Evolutionary conservation across 2,329 filamentous ascomycete species (phyloP).

Genomic region (Cladophialophora immunda): DNA sequence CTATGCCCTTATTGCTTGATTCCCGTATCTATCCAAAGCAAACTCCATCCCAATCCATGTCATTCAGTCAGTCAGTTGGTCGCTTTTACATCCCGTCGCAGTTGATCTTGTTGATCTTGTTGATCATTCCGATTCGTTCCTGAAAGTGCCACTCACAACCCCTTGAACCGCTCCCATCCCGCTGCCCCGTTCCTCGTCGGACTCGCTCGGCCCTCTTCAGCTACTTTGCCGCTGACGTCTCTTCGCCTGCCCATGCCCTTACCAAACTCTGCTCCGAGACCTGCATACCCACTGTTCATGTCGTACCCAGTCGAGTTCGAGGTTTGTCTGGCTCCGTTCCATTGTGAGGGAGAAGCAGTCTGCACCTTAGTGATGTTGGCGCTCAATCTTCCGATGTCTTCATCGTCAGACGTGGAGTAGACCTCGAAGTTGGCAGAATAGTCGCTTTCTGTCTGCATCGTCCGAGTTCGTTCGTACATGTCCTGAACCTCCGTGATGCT

Average conservation of each 20-base stretch:
- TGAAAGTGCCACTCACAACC: conserved; percentile 44
- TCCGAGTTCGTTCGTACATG: conserved; percentile 35
- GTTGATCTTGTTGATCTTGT: background rate
- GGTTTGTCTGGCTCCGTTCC: conserved; percentile 35
- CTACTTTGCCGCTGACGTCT: conserved; percentile 58
- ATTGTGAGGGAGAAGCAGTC: conserved; percentile 37
- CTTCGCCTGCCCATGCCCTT: conserved; percentile 54
- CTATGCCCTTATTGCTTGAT: background rate
- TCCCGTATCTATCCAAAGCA: background rate
- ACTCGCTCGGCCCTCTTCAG: conserved; percentile 54
- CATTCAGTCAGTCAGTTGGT: background rate
- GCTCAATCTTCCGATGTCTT: conserved; percentile 28
- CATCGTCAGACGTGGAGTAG: conserved; percentile 32
- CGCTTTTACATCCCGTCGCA: background rate
- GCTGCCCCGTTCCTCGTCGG: conserved; percentile 41
- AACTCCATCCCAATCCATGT: background rate
- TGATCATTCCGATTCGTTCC: background rate
- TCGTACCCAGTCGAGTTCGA: conserved; percentile 41
- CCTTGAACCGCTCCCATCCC: conserved; percentile 58
- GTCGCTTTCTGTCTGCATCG: conserved; percentile 38
- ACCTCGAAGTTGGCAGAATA: conserved; percentile 40
- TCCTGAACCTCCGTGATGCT: conserved; percentile 25
- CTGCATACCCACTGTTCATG: conserved; percentile 39
- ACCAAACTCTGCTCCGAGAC: conserved; percentile 41
- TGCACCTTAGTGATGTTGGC: conserved; percentile 23